Evolutionary conservation across 2,329 filamentous ascomycete species (phyloP), one percentile per base, ranked within the genome.

Genomic region (Aspergillus alliaceus): DNA sequence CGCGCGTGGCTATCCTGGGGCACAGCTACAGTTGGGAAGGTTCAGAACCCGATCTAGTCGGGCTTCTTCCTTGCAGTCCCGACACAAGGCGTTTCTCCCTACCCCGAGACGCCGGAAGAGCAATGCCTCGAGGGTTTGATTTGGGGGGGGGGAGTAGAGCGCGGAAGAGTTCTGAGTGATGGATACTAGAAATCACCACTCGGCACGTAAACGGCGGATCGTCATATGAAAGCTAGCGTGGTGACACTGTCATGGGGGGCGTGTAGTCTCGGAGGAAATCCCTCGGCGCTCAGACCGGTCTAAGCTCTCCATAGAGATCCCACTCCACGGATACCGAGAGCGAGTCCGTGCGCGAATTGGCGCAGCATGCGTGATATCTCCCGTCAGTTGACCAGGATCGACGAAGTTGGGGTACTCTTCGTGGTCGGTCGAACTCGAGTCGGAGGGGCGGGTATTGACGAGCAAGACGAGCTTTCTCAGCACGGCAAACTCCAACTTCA

Each of bases 401-500:
- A 78, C 76, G 53, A 78, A 78, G 22, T 72, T 71, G 1, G 75
- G 75, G 44, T 72, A 72, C 20, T 76, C 69, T 11, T 75, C 72
- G 11, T 63, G 59, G 27, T 72, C 70, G 3, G 63, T 62, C 2
- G 71, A 73, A 6, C 65, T 73, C 0, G 67, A 67, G 15, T 69
- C 67, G 18, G 70, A 69, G 11, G 63, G 64, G 22, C 66, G 62
- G 2, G 60, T 61, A 27, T 73, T 69, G 32, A 77, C 75, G n/a
- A 79, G 65, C 1, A 72, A 67, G 34, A 79, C 72, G 6, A 79
- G 66, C 59, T 77, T 75, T n/a, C 75, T 68, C 22, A 80, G 67
- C 12, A 79, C 78, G n/a, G 72, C 78, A 44, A 80, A 80, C 62
- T 81, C 79, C 11, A 81, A 71, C 61, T 81, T 81, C 54, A 80